A percentile compares a stretch with the other conserved stretches of the same genome.
Conservation (phyloP, 106 monocot genomes). For the Triglochin maritima region DNA sequence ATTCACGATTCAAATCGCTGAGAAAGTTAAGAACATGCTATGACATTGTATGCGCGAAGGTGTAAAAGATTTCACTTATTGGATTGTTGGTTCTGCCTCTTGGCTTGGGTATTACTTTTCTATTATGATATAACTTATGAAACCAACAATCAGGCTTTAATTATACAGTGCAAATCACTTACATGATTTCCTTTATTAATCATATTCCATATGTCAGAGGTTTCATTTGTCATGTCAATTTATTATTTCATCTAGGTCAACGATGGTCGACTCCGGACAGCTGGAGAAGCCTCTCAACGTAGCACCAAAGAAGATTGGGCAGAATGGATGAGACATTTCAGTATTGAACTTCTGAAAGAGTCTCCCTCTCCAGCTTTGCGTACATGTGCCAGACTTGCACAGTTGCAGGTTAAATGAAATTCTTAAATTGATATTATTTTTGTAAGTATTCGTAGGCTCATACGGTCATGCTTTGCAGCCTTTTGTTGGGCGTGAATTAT, state of each 20-base stretch:
- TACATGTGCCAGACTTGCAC: conserved; percentile 93
- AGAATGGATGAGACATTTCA: conserved; percentile 99
- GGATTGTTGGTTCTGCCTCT: too few species aligned
- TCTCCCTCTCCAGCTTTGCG: conserved; percentile 96
- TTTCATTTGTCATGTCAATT: too few species aligned
- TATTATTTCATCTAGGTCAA: conserved; percentile 47
- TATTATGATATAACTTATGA: too few species aligned
- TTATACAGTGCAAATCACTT: too few species aligned
- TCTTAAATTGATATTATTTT: neutral
- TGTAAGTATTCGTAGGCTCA: conserved; percentile 10
- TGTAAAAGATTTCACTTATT: too few species aligned
- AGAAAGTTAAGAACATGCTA: too few species aligned
- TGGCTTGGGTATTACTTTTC: too few species aligned
- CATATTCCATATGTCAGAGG: too few species aligned
- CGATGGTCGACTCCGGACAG: conserved; percentile 77
- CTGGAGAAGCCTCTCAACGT: conserved; percentile 94
- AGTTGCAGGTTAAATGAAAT: conserved; percentile 53
- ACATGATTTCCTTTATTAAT: too few species aligned
- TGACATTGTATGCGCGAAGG: too few species aligned
- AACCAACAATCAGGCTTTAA: too few species aligned
- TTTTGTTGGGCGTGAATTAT: conserved; percentile 92
- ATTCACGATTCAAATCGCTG: too few species aligned
- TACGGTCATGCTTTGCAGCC: conserved; percentile 45
- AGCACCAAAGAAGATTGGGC: conserved; percentile 99
- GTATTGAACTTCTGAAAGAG: conserved; percentile 94